Percentiles rank a stretch among this genome's conserved stretches.
Evolutionary conservation across 2,329 filamentous ascomycete genomes (phyloP).

Genomic region (Venturia asperata): DNA sequence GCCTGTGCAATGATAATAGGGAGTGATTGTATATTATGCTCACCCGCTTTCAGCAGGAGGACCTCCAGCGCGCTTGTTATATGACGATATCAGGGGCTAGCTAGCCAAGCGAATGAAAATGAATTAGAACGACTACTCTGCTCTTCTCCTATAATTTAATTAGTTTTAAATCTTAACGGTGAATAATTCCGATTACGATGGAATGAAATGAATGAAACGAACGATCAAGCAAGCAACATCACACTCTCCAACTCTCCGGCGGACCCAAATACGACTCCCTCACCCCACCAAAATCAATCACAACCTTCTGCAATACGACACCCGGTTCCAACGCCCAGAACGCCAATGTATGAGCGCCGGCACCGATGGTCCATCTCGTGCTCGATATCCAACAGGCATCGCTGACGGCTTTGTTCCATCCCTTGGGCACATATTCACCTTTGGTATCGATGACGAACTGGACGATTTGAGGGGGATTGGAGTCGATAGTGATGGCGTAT

Average conservation of each 20-base stretch:
- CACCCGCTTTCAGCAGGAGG: no score
- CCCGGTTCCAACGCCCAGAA: slow-evolving; percentile 48
- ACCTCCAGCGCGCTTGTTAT: no score
- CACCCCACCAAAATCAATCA: slow-evolving; percentile 50
- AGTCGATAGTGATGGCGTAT: slow-evolving; percentile 16
- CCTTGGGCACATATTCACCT: slow-evolving; percentile 16
- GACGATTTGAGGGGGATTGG: neutral
- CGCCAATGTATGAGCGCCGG: slow-evolving; percentile 43
- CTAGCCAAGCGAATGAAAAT: no score
- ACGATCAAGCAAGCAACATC: neutral
- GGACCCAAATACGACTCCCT: slow-evolving; percentile 50
- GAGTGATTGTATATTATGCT: no score
- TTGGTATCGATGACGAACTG: neutral
- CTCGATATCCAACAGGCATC: slow-evolving; percentile 21
- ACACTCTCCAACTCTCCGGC: slow-evolving; percentile 36
- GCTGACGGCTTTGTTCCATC: slow-evolving; percentile 22
- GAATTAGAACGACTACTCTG: no score
- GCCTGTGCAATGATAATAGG: no score
- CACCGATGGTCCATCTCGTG: slow-evolving; percentile 39
- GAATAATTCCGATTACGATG: no score
- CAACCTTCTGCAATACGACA: slow-evolving; percentile 50
- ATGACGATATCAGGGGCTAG: no score
- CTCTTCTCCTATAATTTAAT: no score
- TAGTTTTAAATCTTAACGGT: no score
- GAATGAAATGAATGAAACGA: no score